These are phyloP conservation scores for Nemania abortiva DNA, from an alignment of 2,329 filamentous ascomycete genomes.

Conservation along the genomic window DNA sequence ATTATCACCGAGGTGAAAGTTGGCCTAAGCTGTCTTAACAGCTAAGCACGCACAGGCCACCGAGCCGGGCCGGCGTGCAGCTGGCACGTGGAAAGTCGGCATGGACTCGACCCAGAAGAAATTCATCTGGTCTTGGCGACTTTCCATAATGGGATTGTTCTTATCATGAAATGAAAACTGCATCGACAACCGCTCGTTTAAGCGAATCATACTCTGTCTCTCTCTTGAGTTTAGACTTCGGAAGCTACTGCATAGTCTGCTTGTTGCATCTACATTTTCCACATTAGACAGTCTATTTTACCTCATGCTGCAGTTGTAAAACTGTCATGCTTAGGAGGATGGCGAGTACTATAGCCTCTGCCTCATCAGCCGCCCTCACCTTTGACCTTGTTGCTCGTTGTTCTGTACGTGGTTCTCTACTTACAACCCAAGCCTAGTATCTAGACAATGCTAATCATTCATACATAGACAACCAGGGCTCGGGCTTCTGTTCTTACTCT, in stretches of 20 bases:
- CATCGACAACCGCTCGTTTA: neutral
- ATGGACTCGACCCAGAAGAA: slow-evolving; percentile 15
- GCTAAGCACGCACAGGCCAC: neutral
- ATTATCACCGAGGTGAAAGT: no score
- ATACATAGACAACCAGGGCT: slow-evolving; percentile 85
- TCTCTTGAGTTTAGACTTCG: neutral
- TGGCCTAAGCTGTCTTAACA: neutral
- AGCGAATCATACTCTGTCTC: neutral
- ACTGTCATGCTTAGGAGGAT: slow-evolving; percentile 51
- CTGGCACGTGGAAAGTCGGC: slow-evolving; percentile 9
- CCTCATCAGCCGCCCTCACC: slow-evolving; percentile 73
- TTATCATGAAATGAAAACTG: slow-evolving; percentile 2
- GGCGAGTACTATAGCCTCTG: slow-evolving; percentile 62
- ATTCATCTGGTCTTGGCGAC: slow-evolving; percentile 26
- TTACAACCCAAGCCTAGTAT: neutral
- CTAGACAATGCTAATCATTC: slow-evolving; percentile 14
- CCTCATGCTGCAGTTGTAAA: slow-evolving; percentile 15
- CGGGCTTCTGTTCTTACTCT: slow-evolving; percentile 88
- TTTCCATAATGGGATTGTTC: neutral
- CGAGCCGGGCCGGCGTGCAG: neutral
- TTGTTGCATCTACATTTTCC: neutral
- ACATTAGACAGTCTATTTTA: neutral
- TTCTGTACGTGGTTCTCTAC: slow-evolving; percentile 69
- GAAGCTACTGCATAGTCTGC: neutral
- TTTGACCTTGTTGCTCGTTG: slow-evolving; percentile 84